Conservation (phyloP, 805 yeast genomes). For the Starmerella bombicola region DNA sequence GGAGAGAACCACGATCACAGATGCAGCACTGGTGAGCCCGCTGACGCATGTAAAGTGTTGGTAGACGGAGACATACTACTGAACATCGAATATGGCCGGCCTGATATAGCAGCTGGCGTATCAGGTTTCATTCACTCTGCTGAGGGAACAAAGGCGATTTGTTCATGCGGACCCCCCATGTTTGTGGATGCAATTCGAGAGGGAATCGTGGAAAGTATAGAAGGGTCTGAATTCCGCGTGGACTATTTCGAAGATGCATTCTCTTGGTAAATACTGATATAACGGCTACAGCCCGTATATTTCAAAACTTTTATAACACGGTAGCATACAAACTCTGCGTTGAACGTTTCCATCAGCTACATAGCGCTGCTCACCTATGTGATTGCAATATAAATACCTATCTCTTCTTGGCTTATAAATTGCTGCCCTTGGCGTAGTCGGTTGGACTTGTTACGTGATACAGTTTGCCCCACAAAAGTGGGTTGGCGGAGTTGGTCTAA, state of each 20-base stretch:
- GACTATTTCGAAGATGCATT: slow-evolving; percentile 31
- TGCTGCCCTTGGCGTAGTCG: slow-evolving; percentile 3
- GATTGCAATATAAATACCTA: too few relatives aligned
- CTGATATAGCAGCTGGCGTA: slow-evolving; percentile 15
- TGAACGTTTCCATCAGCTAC: too few relatives aligned
- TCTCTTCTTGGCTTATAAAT: too few relatives aligned
- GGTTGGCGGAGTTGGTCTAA: slow-evolving; percentile 25
- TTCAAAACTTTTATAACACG: too few relatives aligned
- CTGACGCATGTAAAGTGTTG: slow-evolving; percentile 5
- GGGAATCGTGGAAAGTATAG: slow-evolving; percentile 25
- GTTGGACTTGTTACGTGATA: not conserved
- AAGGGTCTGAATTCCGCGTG: slow-evolving; percentile 22
- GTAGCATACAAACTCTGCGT: too few relatives aligned
- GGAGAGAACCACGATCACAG: not conserved
- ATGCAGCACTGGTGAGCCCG: not conserved
- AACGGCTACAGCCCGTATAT: too few relatives aligned
- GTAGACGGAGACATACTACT: slow-evolving; percentile 6
- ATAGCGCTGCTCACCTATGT: too few relatives aligned
- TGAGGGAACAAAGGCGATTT: slow-evolving; percentile 36
- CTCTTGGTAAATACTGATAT: slow-evolving; percentile 29
- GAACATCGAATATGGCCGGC: slow-evolving; percentile 20
- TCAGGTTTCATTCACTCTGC: slow-evolving; percentile 17
- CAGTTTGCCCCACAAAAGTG: slow-evolving; percentile 8
- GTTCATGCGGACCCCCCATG: slow-evolving; percentile 48
- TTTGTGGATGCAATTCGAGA: slow-evolving; percentile 46